phyloP scores from a whole-genome alignment of 2,329 filamentous ascomycete genomes.

The Aspergillus sp. region DNA sequence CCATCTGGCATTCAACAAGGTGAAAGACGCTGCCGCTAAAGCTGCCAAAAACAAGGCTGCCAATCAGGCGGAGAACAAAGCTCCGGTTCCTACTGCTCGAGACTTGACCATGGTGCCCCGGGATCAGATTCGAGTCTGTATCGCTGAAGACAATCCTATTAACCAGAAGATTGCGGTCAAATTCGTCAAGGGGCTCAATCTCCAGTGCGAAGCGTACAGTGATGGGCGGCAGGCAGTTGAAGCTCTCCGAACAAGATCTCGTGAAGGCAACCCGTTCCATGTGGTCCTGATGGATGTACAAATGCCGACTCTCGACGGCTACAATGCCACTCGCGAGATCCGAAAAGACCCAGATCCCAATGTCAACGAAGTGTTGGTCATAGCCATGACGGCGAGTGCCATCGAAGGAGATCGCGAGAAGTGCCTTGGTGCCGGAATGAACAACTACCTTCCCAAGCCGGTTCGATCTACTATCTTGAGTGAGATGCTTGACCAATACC shows the following conservation, averaged over 20 bases:
- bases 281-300: slow-evolving; percentile 94
- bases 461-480: slow-evolving; percentile 87
- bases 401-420: slow-evolving; percentile 95
- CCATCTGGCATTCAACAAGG: slow-evolving; percentile 82
- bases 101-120: slow-evolving; percentile 74
- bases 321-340: slow-evolving; percentile 83
- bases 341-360: slow-evolving; percentile 73
- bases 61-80: slow-evolving; percentile 45
- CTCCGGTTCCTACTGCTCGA: slow-evolving; percentile 51
- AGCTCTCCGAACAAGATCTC: slow-evolving; percentile 72
- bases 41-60: slow-evolving; percentile 55
- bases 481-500: slow-evolving; percentile 73
- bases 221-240: slow-evolving; percentile 88
- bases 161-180: slow-evolving; percentile 93
- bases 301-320: slow-evolving; percentile 92
- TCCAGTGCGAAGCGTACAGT: slow-evolving; percentile 83
- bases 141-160: slow-evolving; percentile 93
- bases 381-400: slow-evolving; percentile 94
- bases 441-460: slow-evolving; percentile 93
- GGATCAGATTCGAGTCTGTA: slow-evolving; percentile 80
- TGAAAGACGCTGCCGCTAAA: slow-evolving; percentile 59
- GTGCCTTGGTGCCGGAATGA: slow-evolving; percentile 95
- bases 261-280: slow-evolving; percentile 76
- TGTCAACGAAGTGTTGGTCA: slow-evolving; percentile 83
- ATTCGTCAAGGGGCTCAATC: slow-evolving; percentile 82